phyloP scores from a whole-genome alignment of 2,329 filamentous ascomycete genomes.

The Ceratocystis cacaofunesta region DNA sequence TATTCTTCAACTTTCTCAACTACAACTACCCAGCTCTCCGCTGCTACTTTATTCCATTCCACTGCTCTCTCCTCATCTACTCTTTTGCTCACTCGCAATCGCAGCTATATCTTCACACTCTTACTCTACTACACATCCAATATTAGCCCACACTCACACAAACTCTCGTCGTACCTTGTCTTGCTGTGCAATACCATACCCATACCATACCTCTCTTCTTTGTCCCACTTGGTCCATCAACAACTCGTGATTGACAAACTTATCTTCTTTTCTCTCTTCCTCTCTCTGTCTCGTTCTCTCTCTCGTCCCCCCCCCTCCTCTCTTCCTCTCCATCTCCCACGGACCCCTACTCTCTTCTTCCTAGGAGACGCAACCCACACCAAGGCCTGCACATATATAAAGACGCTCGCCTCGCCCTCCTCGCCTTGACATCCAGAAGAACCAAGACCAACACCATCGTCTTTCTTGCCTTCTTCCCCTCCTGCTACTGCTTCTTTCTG shows the following conservation, averaged over 20 bases:
- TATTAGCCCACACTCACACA: not conserved
- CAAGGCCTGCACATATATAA: not conserved
- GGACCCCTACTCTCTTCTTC: not conserved
- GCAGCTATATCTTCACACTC: not conserved
- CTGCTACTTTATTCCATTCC: not conserved
- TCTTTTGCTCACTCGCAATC: not conserved
- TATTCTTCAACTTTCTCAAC: not conserved
- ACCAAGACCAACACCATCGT: not conserved
- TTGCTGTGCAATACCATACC: constrained; percentile 1
- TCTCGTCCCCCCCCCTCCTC: not conserved
- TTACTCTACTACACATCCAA: not conserved
- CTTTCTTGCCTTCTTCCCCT: not conserved
- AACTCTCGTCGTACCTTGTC: not conserved
- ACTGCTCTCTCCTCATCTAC: not conserved
- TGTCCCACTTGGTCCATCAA: not conserved
- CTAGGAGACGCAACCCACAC: not conserved
- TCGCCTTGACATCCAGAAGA: not conserved
- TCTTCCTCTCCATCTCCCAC: not conserved
- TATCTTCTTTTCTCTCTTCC: not conserved
- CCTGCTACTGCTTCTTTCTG: not conserved
- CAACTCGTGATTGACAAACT: not conserved
- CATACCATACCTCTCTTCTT: not conserved
- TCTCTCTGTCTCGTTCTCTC: not conserved
- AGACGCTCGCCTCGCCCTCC: not conserved
- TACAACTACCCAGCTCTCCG: not conserved